Evolutionary conservation across 495 filamentous ascomycete genomes (phyloP).

Genomic region (Podospora pseudocomata): DNA sequence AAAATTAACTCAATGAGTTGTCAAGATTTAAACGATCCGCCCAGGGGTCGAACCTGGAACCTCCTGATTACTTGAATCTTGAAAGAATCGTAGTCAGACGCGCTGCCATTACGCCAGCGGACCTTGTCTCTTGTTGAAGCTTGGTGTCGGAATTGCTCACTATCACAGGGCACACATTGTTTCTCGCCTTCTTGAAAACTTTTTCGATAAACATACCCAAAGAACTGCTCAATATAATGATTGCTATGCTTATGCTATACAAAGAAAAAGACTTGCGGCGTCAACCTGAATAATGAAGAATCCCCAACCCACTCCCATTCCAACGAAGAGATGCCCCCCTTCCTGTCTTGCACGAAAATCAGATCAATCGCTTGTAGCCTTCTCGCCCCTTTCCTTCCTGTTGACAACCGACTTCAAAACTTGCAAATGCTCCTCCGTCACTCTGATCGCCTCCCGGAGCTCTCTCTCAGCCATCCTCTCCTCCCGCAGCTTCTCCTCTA

Average conservation of each 20-base stretch:
- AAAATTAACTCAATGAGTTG: not conserved
- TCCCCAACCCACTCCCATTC: not conserved
- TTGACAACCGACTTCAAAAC: conserved; percentile 69
- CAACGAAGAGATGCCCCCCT: not conserved
- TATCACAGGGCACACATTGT: not conserved
- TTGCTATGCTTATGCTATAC: not conserved
- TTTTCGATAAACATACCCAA: not conserved
- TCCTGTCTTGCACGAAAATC: not conserved
- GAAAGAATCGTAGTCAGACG: not conserved
- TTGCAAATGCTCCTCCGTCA: conserved; percentile 78
- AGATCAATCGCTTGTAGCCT: not conserved
- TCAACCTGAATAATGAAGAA: not conserved
- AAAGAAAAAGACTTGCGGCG: not conserved
- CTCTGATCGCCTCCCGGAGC: conserved; percentile 75
- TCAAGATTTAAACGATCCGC: not conserved
- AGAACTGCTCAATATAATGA: not conserved
- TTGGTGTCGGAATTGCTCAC: not conserved
- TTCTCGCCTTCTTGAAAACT: not conserved
- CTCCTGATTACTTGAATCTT: not conserved
- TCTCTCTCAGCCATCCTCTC: conserved; percentile 76
- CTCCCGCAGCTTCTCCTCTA: conserved; percentile 56
- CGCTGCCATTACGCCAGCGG: not conserved
- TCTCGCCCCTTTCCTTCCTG: conserved; percentile 34
- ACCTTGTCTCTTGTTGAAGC: not conserved
- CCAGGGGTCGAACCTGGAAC: not conserved